A percentile compares a stretch with the other conserved stretches of the same genome.
Evolutionary conservation across 2,329 filamentous ascomycete genomes (phyloP).

Genomic region (Madurella mycetomatis): DNA sequence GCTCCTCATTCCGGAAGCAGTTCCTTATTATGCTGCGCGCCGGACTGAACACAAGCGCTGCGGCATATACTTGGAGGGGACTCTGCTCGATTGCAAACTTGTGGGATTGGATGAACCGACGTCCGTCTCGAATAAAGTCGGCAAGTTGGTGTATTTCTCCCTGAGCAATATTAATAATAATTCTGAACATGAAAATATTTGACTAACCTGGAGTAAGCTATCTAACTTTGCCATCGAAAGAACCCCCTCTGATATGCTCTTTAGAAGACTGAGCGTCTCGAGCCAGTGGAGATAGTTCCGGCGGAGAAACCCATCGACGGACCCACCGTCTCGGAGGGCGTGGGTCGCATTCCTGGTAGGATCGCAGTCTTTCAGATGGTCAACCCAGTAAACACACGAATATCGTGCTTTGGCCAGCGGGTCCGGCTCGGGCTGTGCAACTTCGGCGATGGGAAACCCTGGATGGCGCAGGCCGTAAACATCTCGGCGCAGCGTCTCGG

Average conservation of each 20-base stretch:
- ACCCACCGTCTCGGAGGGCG: conserved; percentile 27
- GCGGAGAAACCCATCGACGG: conserved; percentile 34
- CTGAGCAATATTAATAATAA: background rate
- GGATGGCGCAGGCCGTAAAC: conserved; percentile 24
- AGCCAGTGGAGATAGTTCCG: conserved; percentile 40
- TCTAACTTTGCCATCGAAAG: background rate
- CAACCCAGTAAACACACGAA: conserved; percentile 32
- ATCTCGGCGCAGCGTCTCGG: conserved; percentile 22
- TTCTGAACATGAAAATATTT: too few species aligned
- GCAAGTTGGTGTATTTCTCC: background rate
- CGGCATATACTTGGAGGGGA: conserved; percentile 22
- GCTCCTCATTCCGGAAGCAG: conserved; percentile 8
- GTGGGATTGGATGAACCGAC: conserved; percentile 7
- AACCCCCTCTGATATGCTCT: background rate
- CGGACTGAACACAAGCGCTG: conserved; percentile 26
- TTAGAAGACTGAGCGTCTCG: conserved; percentile 34
- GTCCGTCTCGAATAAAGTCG: background rate
- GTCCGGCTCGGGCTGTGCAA: conserved; percentile 25
- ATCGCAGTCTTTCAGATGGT: background rate
- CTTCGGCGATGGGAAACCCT: conserved; percentile 20
- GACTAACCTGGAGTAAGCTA: background rate
- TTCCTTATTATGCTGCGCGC: conserved; percentile 17
- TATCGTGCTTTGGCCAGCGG: conserved; percentile 26
- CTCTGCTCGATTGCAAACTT: conserved; percentile 4
- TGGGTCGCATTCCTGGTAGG: background rate